These are phyloP conservation scores for Pythium graminicola DNA, from an alignment of 352 stramenopile genomes.

Conservation along the genomic window DNA sequence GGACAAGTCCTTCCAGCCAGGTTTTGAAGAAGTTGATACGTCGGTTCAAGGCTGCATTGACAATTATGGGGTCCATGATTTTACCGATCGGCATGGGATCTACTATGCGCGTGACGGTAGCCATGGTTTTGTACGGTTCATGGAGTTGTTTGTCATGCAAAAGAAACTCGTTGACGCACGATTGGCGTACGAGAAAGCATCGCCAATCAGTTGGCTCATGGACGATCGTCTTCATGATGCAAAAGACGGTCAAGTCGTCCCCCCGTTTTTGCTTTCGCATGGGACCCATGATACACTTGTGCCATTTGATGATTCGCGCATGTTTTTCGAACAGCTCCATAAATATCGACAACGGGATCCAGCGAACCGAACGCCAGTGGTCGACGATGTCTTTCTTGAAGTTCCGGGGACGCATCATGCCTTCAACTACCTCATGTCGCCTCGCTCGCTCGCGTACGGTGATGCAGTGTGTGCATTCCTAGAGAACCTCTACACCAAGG, in stretches of 20 bases:
- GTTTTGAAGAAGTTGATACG: conserved; percentile 75
- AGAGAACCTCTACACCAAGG: conserved; percentile 43
- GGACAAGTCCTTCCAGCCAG: conserved; percentile 62
- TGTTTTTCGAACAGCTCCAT: conserved; percentile 62
- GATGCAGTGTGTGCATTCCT: conserved; percentile 67
- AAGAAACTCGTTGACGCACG: conserved; percentile 41
- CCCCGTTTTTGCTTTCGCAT: conserved; percentile 70
- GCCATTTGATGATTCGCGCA: conserved; percentile 54
- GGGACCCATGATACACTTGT: conserved; percentile 65
- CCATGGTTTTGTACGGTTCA: conserved; percentile 53
- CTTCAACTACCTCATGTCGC: conserved; percentile 76
- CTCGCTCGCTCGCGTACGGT: conserved; percentile 51
- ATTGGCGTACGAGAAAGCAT: conserved; percentile 46
- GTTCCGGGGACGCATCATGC: conserved; percentile 56
- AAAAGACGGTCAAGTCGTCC: conserved; percentile 31
- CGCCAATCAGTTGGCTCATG: conserved; percentile 47
- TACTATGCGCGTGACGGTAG: conserved; percentile 54
- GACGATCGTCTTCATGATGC: conserved; percentile 21
- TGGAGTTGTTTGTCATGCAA: conserved; percentile 68
- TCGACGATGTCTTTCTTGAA: conserved; percentile 58
- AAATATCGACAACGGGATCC: conserved; percentile 25
- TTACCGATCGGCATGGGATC: conserved; percentile 59
- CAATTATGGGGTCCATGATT: conserved; percentile 70
- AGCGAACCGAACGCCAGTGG: conserved; percentile 3
- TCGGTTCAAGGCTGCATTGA: conserved; percentile 66